Conservation (phyloP, 768 basidiomycete genomes). For the Terana coerulea region DNA sequence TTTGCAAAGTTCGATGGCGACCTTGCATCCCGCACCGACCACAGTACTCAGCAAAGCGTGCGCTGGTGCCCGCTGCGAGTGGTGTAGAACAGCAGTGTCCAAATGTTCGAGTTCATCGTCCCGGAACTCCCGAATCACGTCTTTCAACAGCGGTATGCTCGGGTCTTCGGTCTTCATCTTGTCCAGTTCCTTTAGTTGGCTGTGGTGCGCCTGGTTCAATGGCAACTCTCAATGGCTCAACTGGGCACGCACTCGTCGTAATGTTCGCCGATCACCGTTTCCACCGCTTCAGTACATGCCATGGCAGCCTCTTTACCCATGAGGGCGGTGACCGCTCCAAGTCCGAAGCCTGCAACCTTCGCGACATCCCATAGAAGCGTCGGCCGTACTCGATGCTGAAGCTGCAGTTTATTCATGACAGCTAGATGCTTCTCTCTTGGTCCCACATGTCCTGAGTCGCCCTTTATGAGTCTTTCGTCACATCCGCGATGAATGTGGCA, state of each 20-base stretch:
- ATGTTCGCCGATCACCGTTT: constrained; percentile 97
- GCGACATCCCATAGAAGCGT: constrained; percentile 82
- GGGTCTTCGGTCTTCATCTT: constrained; percentile 63
- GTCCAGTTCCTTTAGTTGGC: constrained; percentile 79
- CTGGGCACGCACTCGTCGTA: constrained; percentile 84
- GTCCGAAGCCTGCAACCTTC: constrained; percentile 80
- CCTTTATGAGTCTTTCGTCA: background rate
- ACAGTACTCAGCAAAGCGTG: constrained; percentile 87
- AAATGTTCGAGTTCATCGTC: constrained; percentile 96
- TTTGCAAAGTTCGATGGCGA: constrained; percentile 89
- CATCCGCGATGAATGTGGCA: background rate
- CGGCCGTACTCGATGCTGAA: constrained; percentile 82
- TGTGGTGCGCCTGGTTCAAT: constrained; percentile 27
- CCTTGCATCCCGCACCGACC: constrained; percentile 81
- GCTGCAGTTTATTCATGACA: constrained; percentile 81
- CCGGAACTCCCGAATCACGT: constrained; percentile 77
- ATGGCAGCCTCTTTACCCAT: constrained; percentile 93
- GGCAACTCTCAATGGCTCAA: background rate
- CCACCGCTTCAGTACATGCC: constrained; percentile 98
- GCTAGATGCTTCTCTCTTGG: constrained; percentile 86
- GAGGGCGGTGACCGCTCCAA: constrained; percentile 82
- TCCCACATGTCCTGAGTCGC: constrained; percentile 88
- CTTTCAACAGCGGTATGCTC: constrained; percentile 69
- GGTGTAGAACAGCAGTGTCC: constrained; percentile 83
- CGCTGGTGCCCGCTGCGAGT: constrained; percentile 86